Evolutionary conservation across 495 filamentous ascomycete species (phyloP).

Genomic region (Parathielavia hyrcaniae): DNA sequence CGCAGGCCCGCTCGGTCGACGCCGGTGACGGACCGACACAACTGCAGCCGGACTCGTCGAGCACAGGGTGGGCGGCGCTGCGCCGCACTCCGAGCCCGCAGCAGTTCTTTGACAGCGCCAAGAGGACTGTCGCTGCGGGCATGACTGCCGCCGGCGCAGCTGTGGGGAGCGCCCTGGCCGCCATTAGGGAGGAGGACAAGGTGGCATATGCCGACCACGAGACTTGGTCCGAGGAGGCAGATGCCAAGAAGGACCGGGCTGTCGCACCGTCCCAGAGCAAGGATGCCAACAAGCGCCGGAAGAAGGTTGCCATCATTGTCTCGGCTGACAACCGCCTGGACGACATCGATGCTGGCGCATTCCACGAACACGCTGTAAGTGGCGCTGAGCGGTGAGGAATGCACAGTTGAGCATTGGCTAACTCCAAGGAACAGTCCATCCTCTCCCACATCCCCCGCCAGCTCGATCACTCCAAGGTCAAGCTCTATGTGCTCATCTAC

Average conservation of each 20-base stretch:
- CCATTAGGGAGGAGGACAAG: constrained; percentile 78
- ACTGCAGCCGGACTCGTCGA: constrained; percentile 43
- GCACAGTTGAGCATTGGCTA: not conserved
- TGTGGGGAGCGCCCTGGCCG: constrained; percentile 69
- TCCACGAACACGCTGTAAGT: constrained; percentile 77
- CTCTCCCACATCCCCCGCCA: constrained; percentile 78
- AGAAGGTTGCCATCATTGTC: constrained; percentile 77
- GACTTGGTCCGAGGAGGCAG: constrained; percentile 77
- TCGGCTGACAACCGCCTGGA: constrained; percentile 62
- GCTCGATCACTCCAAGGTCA: constrained; percentile 58
- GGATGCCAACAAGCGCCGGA: constrained; percentile 48
- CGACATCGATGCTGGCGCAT: constrained; percentile 53
- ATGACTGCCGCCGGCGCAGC: constrained; percentile 77
- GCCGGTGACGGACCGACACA: constrained; percentile 35
- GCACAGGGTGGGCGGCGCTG: constrained; percentile 62
- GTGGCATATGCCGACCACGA: constrained; percentile 75
- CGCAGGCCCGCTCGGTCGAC: constrained; percentile 33
- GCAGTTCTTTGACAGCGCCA: constrained; percentile 74
- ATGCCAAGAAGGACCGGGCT: constrained; percentile 41
- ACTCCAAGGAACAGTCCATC: constrained; percentile 56
- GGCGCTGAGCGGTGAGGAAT: constrained; percentile 20
- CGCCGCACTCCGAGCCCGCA: constrained; percentile 84
- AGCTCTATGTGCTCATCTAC: constrained; percentile 84
- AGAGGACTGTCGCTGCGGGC: constrained; percentile 67
- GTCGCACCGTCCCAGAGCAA: constrained; percentile 24